phyloP scores from a whole-genome alignment of 2,329 filamentous ascomycete species.

The Epichloe hybrida region DNA sequence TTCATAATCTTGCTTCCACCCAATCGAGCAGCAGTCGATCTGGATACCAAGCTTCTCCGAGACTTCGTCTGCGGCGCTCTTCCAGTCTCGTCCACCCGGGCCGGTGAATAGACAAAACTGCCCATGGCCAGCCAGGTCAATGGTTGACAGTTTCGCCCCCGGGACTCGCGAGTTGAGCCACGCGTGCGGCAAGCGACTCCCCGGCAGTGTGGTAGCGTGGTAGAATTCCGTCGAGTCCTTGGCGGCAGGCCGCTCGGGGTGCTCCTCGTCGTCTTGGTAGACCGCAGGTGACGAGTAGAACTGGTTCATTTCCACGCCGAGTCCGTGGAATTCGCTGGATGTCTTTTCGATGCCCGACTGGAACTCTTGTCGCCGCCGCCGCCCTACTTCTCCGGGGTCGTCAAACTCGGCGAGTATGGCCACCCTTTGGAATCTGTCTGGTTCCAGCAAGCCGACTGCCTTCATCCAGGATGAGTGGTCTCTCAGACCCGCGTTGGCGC shows the following conservation, averaged over 20 bases:
- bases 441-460: slow-evolving; percentile 29
- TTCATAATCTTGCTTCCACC: slow-evolving; percentile 44
- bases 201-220: slow-evolving; percentile 41
- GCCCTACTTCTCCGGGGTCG: slow-evolving; percentile 23
- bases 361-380: slow-evolving; percentile 23
- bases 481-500: slow-evolving; percentile 43
- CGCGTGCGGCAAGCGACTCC: slow-evolving; percentile 45
- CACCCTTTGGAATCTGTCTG: slow-evolving; percentile 24
- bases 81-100: slow-evolving; percentile 43
- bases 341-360: slow-evolving; percentile 28
- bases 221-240: slow-evolving; percentile 29
- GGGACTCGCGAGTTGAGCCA: slow-evolving; percentile 43
- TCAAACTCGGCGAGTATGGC: slow-evolving; percentile 27
- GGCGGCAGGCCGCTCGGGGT: slow-evolving; percentile 9
- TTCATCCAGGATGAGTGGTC: slow-evolving; percentile 35
- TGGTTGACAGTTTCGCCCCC: slow-evolving; percentile 35
- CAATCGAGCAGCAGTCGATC: slow-evolving; percentile 38
- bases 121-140: slow-evolving; percentile 45
- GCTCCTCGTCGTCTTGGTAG: slow-evolving; percentile 32
- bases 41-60: slow-evolving; percentile 26
- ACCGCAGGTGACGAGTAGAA: slow-evolving; percentile 33
- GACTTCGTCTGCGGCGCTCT: slow-evolving; percentile 29
- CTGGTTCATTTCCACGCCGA: slow-evolving; percentile 49
- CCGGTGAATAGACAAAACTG: slow-evolving; percentile 37
- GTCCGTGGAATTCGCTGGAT: slow-evolving; percentile 36